Percentiles rank a stretch among this genome's conserved stretches.
These are phyloP conservation scores for Kazachstania psychrophila DNA, from an alignment of 805 yeast genomes.

Conservation along the genomic window DNA sequence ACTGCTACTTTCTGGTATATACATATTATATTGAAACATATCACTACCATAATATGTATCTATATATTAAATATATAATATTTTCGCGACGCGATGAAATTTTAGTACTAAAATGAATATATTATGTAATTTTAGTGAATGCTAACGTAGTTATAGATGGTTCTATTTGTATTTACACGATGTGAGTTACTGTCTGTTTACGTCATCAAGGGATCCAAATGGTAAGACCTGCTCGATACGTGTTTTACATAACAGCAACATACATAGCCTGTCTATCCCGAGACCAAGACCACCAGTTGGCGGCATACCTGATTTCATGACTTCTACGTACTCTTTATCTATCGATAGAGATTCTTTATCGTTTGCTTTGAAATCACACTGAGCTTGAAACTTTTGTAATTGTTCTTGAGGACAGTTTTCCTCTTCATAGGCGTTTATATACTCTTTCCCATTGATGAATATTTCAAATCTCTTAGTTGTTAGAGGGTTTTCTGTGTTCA, in stretches of 20 bases:
- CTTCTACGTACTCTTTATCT: constrained; percentile 59
- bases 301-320: constrained; percentile 89
- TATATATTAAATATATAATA: too few species aligned
- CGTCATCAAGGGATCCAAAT: constrained; percentile 69
- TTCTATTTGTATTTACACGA: neutral
- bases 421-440: constrained; percentile 91
- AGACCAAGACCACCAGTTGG: constrained; percentile 99
- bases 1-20: too few species aligned
- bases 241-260: constrained; percentile 57
- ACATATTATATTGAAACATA: too few species aligned
- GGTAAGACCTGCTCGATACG: constrained; percentile 69
- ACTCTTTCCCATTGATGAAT: constrained; percentile 71
- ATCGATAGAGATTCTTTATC: constrained; percentile 48
- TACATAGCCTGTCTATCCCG: constrained; percentile 81
- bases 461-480: constrained; percentile 73
- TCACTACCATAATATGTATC: too few species aligned
- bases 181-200: constrained; percentile 27
- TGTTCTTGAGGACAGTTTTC: constrained; percentile 83
- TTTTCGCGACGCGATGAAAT: too few species aligned
- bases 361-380: constrained; percentile 34
- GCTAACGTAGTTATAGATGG: neutral
- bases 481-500: constrained; percentile 31
- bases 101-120: too few species aligned
- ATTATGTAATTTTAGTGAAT: neutral
- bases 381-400: constrained; percentile 48